Percentiles rank a stretch among this genome's conserved stretches.
phyloP scores from a whole-genome alignment of 106 monocot genomes.

The Ottelia alismoides region DNA sequence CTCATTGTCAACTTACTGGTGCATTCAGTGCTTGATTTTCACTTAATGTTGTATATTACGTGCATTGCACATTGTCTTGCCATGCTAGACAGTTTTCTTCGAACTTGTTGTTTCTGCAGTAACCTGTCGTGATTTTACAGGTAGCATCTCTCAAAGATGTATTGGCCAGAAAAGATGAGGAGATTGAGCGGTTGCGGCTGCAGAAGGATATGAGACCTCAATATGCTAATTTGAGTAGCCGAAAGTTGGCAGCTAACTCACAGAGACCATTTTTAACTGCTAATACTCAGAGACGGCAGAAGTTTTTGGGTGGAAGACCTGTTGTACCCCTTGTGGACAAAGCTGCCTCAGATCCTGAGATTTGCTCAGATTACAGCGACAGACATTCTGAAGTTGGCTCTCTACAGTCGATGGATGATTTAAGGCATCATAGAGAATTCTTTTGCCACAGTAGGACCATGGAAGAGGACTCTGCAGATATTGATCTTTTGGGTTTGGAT shows the following conservation, averaged over 20 bases:
- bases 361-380: slow-evolving; percentile 32
- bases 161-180: slow-evolving; percentile 71
- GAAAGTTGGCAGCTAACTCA: slow-evolving; percentile 27
- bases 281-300: slow-evolving; percentile 13
- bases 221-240: slow-evolving; percentile 11
- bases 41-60: too few relatives aligned
- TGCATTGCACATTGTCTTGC: too few relatives aligned
- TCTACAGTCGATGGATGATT: slow-evolving; percentile 24
- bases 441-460: not conserved
- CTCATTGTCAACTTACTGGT: too few relatives aligned
- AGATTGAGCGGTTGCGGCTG: slow-evolving; percentile 60
- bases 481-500: slow-evolving; percentile 26
- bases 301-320: slow-evolving; percentile 15
- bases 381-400: slow-evolving; percentile 38
- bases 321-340: slow-evolving; percentile 15
- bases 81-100: too few relatives aligned
- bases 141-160: slow-evolving; percentile 71
- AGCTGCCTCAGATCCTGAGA: slow-evolving; percentile 30
- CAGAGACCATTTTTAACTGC: slow-evolving; percentile 14
- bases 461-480: slow-evolving; percentile 17
- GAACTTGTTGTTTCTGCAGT: not conserved
- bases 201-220: slow-evolving; percentile 39
- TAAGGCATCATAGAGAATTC: slow-evolving; percentile 7
- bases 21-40: too few relatives aligned
- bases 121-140: slow-evolving; percentile 24